A percentile compares a stretch with the other conserved stretches of the same genome.
phyloP scores from a whole-genome alignment of 2,329 filamentous ascomycete genomes.

The Fusarium albidum region DNA sequence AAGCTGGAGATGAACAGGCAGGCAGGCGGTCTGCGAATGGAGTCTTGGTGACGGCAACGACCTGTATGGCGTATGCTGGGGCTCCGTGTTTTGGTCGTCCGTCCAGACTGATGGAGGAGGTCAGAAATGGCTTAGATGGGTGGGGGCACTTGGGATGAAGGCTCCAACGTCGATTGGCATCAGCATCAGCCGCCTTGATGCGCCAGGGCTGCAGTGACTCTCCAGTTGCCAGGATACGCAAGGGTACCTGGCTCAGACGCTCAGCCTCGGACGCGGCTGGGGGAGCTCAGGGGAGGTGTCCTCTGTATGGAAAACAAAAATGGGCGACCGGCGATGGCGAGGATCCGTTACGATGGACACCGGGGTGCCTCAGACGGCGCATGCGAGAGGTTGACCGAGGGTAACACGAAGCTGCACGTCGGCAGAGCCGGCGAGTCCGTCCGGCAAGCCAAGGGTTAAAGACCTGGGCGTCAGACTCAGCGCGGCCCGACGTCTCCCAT shows the following conservation, averaged over 20 bases:
- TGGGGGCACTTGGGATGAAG: slow-evolving; percentile 40
- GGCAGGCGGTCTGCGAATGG: slow-evolving; percentile 30
- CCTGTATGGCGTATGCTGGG: slow-evolving; percentile 31
- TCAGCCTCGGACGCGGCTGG: slow-evolving; percentile 26
- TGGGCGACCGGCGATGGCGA: slow-evolving; percentile 28
- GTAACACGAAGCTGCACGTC: slow-evolving; percentile 37
- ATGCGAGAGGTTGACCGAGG: slow-evolving; percentile 29
- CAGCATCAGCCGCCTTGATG: slow-evolving; percentile 36
- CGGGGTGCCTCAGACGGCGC: slow-evolving; percentile 23
- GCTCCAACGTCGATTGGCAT: slow-evolving; percentile 33
- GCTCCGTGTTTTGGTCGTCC: slow-evolving; percentile 27
- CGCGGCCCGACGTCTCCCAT: slow-evolving; percentile 19
- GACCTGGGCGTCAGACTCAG: slow-evolving; percentile 24
- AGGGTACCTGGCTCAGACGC: slow-evolving; percentile 29
- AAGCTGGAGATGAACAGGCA: slow-evolving; percentile 10
- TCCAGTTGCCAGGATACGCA: slow-evolving; percentile 34
- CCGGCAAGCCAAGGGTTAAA: slow-evolving; percentile 24
- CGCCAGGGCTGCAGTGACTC: slow-evolving; percentile 32
- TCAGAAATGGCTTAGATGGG: slow-evolving; percentile 35
- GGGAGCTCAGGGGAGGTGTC: slow-evolving; percentile 11
- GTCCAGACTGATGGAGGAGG: slow-evolving; percentile 32
- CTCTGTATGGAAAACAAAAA: slow-evolving; percentile 17
- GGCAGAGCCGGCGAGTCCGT: slow-evolving; percentile 31
- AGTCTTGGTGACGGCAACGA: slow-evolving; percentile 28
- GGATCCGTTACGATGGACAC: slow-evolving; percentile 23